Evolutionary conservation across 2,329 filamentous ascomycete genomes (phyloP).

Genomic region (Xylariaceae sp.): DNA sequence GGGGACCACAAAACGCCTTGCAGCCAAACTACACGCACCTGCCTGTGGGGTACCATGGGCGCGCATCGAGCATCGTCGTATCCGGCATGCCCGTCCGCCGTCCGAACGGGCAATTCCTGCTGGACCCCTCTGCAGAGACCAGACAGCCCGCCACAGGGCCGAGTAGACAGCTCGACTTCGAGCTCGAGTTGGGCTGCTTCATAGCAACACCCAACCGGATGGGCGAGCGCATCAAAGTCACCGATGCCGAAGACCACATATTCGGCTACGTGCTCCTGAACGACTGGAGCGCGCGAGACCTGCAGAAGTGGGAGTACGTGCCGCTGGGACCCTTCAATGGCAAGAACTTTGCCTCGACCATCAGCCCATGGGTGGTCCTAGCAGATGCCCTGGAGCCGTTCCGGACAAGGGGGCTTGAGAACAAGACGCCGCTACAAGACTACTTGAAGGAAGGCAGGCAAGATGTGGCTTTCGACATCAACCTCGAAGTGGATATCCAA

Average conservation of each 20-base stretch:
- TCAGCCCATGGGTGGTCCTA: constrained; percentile 74
- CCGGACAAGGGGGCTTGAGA: constrained; percentile 30
- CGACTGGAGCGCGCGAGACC: constrained; percentile 80
- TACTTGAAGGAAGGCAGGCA: constrained; percentile 54
- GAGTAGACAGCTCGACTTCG: constrained; percentile 66
- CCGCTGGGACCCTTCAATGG: constrained; percentile 76
- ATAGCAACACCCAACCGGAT: constrained; percentile 60
- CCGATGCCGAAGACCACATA: constrained; percentile 62
- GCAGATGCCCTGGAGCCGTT: constrained; percentile 65
- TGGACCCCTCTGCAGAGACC: constrained; percentile 54
- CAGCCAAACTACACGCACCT: constrained; percentile 79
- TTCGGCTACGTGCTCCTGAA: constrained; percentile 82
- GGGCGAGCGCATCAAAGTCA: constrained; percentile 58
- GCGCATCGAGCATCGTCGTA: constrained; percentile 68
- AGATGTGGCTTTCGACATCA: constrained; percentile 62
- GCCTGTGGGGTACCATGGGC: constrained; percentile 76
- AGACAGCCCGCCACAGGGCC: constrained; percentile 60
- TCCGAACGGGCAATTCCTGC: constrained; percentile 68
- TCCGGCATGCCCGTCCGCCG: constrained; percentile 69
- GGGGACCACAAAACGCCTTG: constrained; percentile 65
- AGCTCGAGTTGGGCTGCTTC: constrained; percentile 75
- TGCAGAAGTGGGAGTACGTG: constrained; percentile 80
- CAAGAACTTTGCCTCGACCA: constrained; percentile 77
- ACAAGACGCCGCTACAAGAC: constrained; percentile 31
- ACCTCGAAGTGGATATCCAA: constrained; percentile 59